A percentile compares a stretch with the other conserved stretches of the same genome.
These are phyloP conservation scores for Eustoma russellianum DNA, from an alignment of 257 asterid genomes.

Conservation along the genomic window DNA sequence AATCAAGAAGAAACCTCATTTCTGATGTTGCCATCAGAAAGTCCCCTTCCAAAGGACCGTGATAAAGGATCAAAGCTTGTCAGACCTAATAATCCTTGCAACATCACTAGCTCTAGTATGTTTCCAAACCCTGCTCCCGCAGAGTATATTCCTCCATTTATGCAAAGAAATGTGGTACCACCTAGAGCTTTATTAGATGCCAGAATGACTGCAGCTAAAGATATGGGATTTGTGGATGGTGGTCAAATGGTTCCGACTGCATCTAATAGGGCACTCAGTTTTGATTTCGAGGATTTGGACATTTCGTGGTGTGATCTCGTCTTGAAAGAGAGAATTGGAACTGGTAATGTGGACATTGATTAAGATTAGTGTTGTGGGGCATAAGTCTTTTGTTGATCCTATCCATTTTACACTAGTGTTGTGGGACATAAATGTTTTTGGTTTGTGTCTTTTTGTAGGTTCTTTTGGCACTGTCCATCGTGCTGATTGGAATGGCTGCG, in stretches of 20 bases:
- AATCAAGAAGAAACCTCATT: slow-evolving; percentile 34
- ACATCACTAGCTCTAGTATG: slow-evolving; percentile 30
- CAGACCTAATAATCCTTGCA: slow-evolving; percentile 30
- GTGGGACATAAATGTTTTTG: slow-evolving; percentile 11
- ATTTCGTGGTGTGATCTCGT: slow-evolving; percentile 89
- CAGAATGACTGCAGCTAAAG: slow-evolving; percentile 25
- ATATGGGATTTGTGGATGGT: slow-evolving; percentile 37
- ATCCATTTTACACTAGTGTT: not conserved
- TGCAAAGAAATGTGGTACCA: slow-evolving; percentile 33
- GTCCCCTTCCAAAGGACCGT: slow-evolving; percentile 50
- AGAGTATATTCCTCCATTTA: slow-evolving; percentile 31
- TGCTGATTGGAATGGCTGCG: slow-evolving; percentile 98
- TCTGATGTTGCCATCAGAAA: slow-evolving; percentile 30
- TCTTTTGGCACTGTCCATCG: slow-evolving; percentile 97
- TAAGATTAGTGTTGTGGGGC: not conserved
- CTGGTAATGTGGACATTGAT: slow-evolving; percentile 52
- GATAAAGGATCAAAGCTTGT: slow-evolving; percentile 43
- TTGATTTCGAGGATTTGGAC: slow-evolving; percentile 66
- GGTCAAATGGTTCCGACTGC: slow-evolving; percentile 34
- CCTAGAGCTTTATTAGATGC: slow-evolving; percentile 31
- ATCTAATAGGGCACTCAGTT: slow-evolving; percentile 34
- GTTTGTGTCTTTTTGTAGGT: slow-evolving; percentile 42
- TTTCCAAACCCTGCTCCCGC: slow-evolving; percentile 25
- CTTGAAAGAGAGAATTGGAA: slow-evolving; percentile 76
- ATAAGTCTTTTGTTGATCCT: slow-evolving; percentile 1